Conservation (phyloP, 805 yeast species). For the Cyberlindnera suaveolens region DNA sequence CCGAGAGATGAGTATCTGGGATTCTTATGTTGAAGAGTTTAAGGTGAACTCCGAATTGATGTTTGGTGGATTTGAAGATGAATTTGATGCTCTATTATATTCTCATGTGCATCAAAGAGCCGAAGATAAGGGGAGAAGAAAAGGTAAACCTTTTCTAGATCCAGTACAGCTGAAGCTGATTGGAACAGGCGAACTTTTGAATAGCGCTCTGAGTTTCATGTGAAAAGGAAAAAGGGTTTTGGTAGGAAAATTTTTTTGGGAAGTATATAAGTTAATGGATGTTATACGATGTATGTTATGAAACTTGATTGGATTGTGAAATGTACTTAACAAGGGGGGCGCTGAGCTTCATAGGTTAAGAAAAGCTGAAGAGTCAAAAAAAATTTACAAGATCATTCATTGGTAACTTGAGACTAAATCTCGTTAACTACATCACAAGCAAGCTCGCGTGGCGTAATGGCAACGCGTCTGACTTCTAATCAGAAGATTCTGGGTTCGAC, state of each 20-base stretch:
- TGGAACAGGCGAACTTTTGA: slow-evolving; percentile 8
- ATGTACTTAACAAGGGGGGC: too few species aligned
- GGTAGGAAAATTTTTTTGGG: too few species aligned
- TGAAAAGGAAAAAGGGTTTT: too few species aligned
- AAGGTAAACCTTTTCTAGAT: slow-evolving; percentile 11
- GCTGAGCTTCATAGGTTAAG: too few species aligned
- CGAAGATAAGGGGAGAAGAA: slow-evolving; percentile 5
- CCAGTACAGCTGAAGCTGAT: slow-evolving; percentile 7
- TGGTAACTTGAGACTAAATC: too few species aligned
- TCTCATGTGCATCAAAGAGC: slow-evolving; percentile 7
- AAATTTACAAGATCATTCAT: too few species aligned
- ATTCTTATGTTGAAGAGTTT: slow-evolving; percentile 13
- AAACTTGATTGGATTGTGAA: too few species aligned
- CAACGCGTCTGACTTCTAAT: slow-evolving; percentile 52
- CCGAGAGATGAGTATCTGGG: slow-evolving; percentile 15
- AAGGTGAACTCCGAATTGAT: neutral
- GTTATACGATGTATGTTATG: too few species aligned
- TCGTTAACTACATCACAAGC: neutral
- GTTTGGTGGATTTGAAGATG: slow-evolving; percentile 17
- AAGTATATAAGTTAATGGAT: too few species aligned
- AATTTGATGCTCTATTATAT: slow-evolving; percentile 15
- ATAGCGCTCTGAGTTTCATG: neutral
- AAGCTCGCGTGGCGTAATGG: slow-evolving; percentile 51
- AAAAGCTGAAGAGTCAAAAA: too few species aligned
- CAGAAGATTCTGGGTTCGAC: slow-evolving; percentile 52